Evolutionary conservation across 805 yeast genomes (phyloP), one percentile per base, ranked within the genome.

Genomic region (Cyberlindnera japonica): DNA sequence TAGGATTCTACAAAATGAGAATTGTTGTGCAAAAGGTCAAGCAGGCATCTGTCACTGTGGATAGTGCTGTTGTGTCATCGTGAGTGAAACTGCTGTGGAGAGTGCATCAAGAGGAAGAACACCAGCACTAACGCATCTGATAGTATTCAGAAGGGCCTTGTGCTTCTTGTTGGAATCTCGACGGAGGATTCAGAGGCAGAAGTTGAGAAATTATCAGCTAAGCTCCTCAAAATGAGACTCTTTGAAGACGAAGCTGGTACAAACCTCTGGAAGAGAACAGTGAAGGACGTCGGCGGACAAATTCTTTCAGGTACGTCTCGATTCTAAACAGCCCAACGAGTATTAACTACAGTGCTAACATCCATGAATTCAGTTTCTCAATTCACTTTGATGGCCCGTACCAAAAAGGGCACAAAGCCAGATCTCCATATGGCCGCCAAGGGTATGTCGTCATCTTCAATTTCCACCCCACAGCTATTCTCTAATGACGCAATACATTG

Each of bases 381-480:
- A 58, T 93, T 93, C 65, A 93, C 99, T 0, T 68, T 93, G 29
- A 78, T 83, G 59, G 99, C 88, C 0, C 83, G 75, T 30, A 77
- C 93, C 16, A 83, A 79, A 50, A 93, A 93, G 59, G 98, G 97
- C 11, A 74, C 96, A 1, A 91, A 91, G 57, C 98, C 99, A 0
- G 96, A 93, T 57, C 88, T 93, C 62, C 98, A 91, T 57, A 68
- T 69, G 44, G 98, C 98, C 0, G 95, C 90, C 43, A 86, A 83
- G 61, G 96, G 96, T 15, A 71, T 62, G 38, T 56, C 3, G 2
- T 5, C 16, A 13, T 16, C n/a, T 6, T 83, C 84, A 58, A 7
- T 27, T 14, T 15, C n/a, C 16, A n/a, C n/a, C n/a, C n/a, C n/a
- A n/a, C n/a, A n/a, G n/a, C n/a, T n/a, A n/a, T n/a, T n/a, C n/a